Evolutionary conservation across 2,329 filamentous ascomycete species (phyloP).

Genomic region (Ophiostoma himal-ulmi): DNA sequence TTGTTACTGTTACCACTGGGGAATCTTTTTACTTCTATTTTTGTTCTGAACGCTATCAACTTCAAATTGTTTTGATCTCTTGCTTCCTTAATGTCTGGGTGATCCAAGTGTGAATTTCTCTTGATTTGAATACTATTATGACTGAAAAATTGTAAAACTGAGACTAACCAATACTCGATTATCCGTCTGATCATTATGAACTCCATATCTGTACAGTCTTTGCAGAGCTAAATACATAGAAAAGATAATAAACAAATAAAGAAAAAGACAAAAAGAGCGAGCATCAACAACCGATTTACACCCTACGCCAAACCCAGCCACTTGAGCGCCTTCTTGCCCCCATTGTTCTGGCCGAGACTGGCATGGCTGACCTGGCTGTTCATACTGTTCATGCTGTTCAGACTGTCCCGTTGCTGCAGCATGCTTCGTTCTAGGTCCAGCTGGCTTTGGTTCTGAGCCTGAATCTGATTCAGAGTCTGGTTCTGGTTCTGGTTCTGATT

Average conservation of each 20-base stretch:
- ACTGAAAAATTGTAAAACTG: not conserved
- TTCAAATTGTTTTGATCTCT: not conserved
- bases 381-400: slow-evolving; percentile 17
- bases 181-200: not conserved
- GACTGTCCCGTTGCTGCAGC: slow-evolving; percentile 8
- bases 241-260: slow-evolving; percentile 1
- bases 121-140: not conserved
- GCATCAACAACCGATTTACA: not conserved
- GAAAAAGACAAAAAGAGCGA: not conserved
- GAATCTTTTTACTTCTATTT: slow-evolving; percentile 8
- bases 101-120: too few relatives aligned
- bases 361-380: slow-evolving; percentile 15
- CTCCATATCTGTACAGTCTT: not conserved
- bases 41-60: slow-evolving; percentile 6
- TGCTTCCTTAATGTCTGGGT: not conserved
- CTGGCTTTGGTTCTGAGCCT: not conserved
- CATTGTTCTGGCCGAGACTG: slow-evolving; percentile 24
- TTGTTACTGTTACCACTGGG: slow-evolving; percentile 9
- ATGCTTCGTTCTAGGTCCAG: not conserved
- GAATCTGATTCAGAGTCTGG: not conserved
- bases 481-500: not conserved
- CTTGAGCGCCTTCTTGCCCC: slow-evolving; percentile 45
- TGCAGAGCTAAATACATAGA: not conserved
- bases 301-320: slow-evolving; percentile 44
- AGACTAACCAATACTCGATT: not conserved